A percentile compares a stretch with the other conserved stretches of the same genome.
Evolutionary conservation across 2,329 filamentous ascomycete species (phyloP).

Genomic region (Sarocladium strictum): DNA sequence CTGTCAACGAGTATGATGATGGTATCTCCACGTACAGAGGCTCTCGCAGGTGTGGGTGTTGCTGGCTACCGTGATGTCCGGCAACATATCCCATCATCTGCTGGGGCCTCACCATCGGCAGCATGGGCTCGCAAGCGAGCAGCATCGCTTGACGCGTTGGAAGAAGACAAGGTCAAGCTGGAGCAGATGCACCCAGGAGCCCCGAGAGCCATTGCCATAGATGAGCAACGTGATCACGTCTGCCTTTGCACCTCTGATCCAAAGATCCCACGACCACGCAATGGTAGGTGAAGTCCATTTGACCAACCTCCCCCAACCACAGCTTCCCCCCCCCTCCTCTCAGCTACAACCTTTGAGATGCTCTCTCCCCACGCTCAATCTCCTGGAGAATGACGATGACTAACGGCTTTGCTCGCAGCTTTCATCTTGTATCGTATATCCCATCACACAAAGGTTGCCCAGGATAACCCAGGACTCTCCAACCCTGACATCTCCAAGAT

Average conservation of each 20-base stretch:
- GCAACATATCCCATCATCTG: constrained; percentile 3
- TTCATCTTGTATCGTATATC: constrained; percentile 97
- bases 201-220: not conserved
- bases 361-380: too few species aligned
- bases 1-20: constrained; percentile 4
- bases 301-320: too few species aligned
- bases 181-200: constrained; percentile 17
- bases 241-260: constrained; percentile 52
- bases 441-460: constrained; percentile 76
- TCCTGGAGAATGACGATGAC: constrained; percentile 20
- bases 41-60: not conserved
- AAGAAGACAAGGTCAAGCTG: constrained; percentile 22
- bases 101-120: constrained; percentile 1
- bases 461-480: constrained; percentile 78
- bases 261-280: constrained; percentile 53
- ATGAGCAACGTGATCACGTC: constrained; percentile 26
- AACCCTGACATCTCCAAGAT: constrained; percentile 98
- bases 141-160: not conserved
- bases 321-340: too few species aligned
- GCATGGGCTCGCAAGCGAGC: constrained; percentile 2
- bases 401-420: constrained; percentile 46
- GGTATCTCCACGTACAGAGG: constrained; percentile 7
- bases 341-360: too few species aligned
- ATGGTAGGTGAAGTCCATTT: too few species aligned
- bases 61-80: constrained; percentile 2